Base-by-base conservation (phyloP, 768 basidiomycete species). In the Calvatia gigantea region DNA sequence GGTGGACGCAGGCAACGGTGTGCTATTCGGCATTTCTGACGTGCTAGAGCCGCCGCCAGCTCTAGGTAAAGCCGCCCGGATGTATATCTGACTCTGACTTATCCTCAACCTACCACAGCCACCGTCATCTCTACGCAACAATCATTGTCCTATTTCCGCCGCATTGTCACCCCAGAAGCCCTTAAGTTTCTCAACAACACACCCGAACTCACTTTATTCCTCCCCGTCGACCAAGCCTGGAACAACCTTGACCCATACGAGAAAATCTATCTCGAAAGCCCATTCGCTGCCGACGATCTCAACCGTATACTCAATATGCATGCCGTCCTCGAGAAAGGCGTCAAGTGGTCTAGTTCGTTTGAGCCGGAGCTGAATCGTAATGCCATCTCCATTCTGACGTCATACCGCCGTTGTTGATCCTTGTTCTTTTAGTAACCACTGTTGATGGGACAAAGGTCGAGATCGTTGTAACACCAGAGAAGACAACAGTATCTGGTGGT, bases 181-280 rank as follows among this genome's bases (percentile, higher is more conserved):
- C 64, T 74, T 43, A 64, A 71, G 17, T 70, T 82, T 32, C 76
- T 97, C 38, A 86, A 87, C 53, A 75, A 74, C 41, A 84, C 87
- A 0, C 72, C 89, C 4, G 83, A 86, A 64, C 71, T 96, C 42
- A 97, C 97, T 0, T 61, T 98, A 27, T 99, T 99, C 68, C 81
- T 96, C 6, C 96, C 97, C 1, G 77, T 88, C 23, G 81, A 97
- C 67, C 70, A 80, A 32, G 97, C 96, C 11, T 98, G 93, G 86
- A 71, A 85, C n/a, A 71, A 70, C 8, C 74, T 99, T 32, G 80
- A 91, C 58, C 77, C 75, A 7, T 80, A 91, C 48, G 94, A 98
- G 67, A 82, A 86, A 42, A 68, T 89, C 3, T 99, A 97, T 68
- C 77, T 99, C 11, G 91, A 95, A 71, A 94, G 91, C 62, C 83